Evolutionary conservation across 495 filamentous ascomycete genomes (phyloP).

Genomic region (Daldinia caldariorum): DNA sequence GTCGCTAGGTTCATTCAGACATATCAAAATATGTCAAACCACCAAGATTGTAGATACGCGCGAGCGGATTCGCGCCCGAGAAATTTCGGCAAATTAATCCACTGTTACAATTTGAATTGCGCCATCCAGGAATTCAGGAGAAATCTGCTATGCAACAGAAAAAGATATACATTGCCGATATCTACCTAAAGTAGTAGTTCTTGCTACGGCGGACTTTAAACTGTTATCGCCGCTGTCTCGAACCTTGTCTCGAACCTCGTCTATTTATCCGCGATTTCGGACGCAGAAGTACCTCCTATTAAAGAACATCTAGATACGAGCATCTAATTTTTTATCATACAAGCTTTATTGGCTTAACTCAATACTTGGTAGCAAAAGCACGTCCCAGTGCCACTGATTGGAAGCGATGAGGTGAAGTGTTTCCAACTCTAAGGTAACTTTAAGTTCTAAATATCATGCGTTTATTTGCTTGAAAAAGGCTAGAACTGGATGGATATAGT

Average conservation of each 20-base stretch:
- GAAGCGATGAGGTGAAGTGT: neutral
- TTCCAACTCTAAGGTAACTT: neutral
- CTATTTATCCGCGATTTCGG: slow-evolving; percentile 6
- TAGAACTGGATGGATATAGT: too few relatives aligned
- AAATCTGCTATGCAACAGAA: neutral
- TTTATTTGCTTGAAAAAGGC: neutral
- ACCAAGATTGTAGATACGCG: neutral
- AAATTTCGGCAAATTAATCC: neutral
- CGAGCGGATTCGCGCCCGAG: neutral
- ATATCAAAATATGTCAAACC: neutral
- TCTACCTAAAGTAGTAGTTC: neutral
- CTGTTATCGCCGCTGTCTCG: neutral
- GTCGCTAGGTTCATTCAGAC: neutral
- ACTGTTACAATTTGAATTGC: neutral
- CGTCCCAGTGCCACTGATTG: neutral
- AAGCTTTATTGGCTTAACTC: neutral
- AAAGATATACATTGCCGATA: neutral
- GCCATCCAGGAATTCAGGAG: neutral
- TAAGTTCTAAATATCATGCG: too few relatives aligned
- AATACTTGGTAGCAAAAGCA: neutral
- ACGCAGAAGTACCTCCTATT: neutral
- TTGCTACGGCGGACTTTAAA: neutral
- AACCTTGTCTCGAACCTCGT: neutral
- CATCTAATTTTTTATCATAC: neutral
- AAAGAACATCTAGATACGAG: neutral